Percentiles rank a stretch among this genome's conserved stretches.
Evolutionary conservation across 2,329 filamentous ascomycete species (phyloP).

Genomic region (Diaporthe destruens): DNA sequence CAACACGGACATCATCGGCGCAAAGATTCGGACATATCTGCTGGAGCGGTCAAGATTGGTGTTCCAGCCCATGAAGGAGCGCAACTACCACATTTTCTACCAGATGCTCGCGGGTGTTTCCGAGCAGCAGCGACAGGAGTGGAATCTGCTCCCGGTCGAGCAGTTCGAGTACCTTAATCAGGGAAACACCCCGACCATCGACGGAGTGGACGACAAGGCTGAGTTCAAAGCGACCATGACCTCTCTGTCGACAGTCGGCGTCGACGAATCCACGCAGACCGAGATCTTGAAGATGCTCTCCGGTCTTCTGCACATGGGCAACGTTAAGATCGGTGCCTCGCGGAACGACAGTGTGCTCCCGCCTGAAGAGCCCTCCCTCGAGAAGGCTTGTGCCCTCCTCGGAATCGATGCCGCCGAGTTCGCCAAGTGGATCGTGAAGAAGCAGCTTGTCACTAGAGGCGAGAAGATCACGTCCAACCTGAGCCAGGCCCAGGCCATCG

Average conservation of each 20-base stretch:
- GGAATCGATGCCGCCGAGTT: conserved; percentile 90
- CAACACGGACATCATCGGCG: conserved; percentile 94
- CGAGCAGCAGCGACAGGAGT: conserved; percentile 82
- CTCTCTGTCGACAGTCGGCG: conserved; percentile 89
- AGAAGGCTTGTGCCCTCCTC: conserved; percentile 84
- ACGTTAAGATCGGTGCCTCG: conserved; percentile 94
- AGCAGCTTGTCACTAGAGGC: conserved; percentile 94
- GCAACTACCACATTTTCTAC: conserved; percentile 99
- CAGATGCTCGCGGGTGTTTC: conserved; percentile 94
- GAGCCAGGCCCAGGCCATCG: conserved; percentile 90
- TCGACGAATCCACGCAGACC: conserved; percentile 78
- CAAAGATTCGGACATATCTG: conserved; percentile 95
- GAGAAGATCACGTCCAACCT: conserved; percentile 98
- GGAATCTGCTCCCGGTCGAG: conserved; percentile 84
- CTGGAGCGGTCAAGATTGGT: conserved; percentile 95
- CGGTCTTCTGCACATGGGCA: conserved; percentile 92
- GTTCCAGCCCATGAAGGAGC: conserved; percentile 96
- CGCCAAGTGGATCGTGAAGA: conserved; percentile 98
- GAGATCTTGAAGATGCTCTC: conserved; percentile 93
- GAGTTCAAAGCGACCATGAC: conserved; percentile 91
- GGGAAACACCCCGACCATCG: conserved; percentile 89
- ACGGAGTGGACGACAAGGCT: conserved; percentile 94
- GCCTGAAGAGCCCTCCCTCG: conserved; percentile 83
- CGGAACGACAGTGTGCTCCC: conserved; percentile 88
- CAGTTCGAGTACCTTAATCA: conserved; percentile 98